These are phyloP conservation scores for Neonectria faginata DNA, from an alignment of 2,329 filamentous ascomycete species.

Conservation along the genomic window DNA sequence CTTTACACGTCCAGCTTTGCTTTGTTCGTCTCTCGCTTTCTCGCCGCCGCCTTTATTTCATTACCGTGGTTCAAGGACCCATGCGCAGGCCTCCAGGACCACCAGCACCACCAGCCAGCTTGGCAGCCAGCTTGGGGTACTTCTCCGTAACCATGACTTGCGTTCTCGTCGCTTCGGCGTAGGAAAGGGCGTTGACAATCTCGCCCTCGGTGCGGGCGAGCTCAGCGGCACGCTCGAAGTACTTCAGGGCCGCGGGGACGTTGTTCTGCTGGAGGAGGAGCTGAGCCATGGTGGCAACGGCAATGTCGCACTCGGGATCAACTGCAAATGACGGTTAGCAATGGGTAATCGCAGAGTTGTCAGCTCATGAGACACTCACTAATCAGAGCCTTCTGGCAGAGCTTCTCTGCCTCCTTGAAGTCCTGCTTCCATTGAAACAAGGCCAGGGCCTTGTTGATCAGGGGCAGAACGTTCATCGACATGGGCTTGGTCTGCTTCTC, in stretches of 20 bases:
- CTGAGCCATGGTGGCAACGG: conserved; percentile 98
- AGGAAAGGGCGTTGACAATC: conserved; percentile 95
- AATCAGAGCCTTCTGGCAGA: conserved; percentile 97
- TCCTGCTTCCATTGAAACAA: conserved; percentile 99
- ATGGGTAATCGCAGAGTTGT: conserved; percentile 9
- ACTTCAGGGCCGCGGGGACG: conserved; percentile 92
- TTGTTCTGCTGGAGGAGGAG: conserved; percentile 97
- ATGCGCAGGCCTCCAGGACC: conserved; percentile 53
- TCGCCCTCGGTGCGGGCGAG: conserved; percentile 94
- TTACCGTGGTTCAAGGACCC: conserved; percentile 48
- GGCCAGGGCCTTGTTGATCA: conserved; percentile 98
- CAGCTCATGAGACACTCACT: conserved; percentile 70
- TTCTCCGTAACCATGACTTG: conserved; percentile 93
- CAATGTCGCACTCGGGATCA: conserved; percentile 98
- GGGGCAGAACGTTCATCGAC: conserved; percentile 95
- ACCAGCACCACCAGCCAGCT: conserved; percentile 62
- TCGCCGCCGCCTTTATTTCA: conserved; percentile 36
- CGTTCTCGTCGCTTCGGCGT: conserved; percentile 95
- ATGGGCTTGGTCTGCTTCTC: conserved; percentile 94
- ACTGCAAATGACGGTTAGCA: conserved; percentile 67
- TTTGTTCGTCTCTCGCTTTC: conserved; percentile 21
- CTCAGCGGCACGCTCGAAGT: conserved; percentile 97
- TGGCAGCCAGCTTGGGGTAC: conserved; percentile 82
- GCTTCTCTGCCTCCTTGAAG: conserved; percentile 91
- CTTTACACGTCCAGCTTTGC: conserved; percentile 40